Evolutionary conservation across 2,329 filamentous ascomycete species (phyloP).

Genomic region (Fusarium caatingaense): DNA sequence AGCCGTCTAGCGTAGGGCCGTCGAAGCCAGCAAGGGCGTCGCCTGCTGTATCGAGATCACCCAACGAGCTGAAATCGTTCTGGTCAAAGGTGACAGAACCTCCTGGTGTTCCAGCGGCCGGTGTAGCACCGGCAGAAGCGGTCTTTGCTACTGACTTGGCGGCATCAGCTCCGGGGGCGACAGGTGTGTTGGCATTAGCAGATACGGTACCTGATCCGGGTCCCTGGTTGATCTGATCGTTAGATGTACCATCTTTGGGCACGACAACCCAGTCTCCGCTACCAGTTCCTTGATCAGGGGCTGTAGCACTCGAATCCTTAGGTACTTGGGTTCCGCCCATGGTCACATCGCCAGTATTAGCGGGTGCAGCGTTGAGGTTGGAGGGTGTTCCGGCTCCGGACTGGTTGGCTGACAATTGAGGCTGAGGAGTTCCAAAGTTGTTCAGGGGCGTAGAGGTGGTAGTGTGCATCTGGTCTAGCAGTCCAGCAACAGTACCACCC

Average conservation of each 20-base stretch:
- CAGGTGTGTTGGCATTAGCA: constrained; percentile 49
- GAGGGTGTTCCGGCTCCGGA: constrained; percentile 69
- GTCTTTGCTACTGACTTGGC: constrained; percentile 38
- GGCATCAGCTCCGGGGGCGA: constrained; percentile 34
- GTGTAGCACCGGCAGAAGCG: constrained; percentile 38
- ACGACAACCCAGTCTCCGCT: constrained; percentile 81
- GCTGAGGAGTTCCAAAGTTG: constrained; percentile 70
- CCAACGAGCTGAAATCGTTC: constrained; percentile 72
- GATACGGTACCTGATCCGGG: constrained; percentile 30
- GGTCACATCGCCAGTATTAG: constrained; percentile 52
- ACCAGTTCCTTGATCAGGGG: constrained; percentile 62
- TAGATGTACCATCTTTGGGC: constrained; percentile 67
- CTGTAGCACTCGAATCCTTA: constrained; percentile 53
- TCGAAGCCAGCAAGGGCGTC: constrained; percentile 77
- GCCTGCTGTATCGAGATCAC: constrained; percentile 76
- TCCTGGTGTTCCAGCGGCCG: constrained; percentile 50
- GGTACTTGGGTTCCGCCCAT: constrained; percentile 65
- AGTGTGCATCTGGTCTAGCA: constrained; percentile 76
- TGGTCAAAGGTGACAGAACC: constrained; percentile 62
- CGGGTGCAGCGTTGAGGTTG: constrained; percentile 59
- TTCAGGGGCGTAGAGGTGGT: constrained; percentile 70
- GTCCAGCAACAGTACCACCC: constrained; percentile 70
- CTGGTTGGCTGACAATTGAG: constrained; percentile 65
- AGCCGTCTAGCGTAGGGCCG: constrained; percentile 62
- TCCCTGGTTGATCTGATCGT: constrained; percentile 45